Base-by-base conservation (phyloP, 805 yeast species). In the Priceomyces haplophilus region DNA sequence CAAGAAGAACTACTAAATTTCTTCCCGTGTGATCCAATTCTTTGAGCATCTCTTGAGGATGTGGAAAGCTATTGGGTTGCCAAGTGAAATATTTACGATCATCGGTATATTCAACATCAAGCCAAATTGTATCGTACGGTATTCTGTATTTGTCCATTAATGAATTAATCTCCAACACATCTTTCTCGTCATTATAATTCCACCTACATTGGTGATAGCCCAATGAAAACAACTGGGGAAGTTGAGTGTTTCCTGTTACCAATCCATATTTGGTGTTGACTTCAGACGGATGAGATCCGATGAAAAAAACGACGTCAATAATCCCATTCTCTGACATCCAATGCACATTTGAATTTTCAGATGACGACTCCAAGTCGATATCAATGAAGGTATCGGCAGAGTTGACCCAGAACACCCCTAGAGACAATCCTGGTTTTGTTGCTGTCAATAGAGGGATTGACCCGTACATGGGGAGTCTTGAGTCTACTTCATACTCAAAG, bases 171-270 rank as follows among this genome's bases (percentile, higher is more conserved):
- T 73, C 79, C n/a, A 88, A 62, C 1, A 93, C 91, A 62, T 93
- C 99, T 8, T 73, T 73, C 56, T 87, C 90, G 53, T 85, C 90
- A 58, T 88, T 87, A 65, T 93, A 93, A 61, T 93, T 93, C 99
- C 99, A 93, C 56, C 98, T 77, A 58, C 97, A 91, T 64, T 93
- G 99, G 58, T 93, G 98, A 58, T 93, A 88, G 0, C 96, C 98
- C 11, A 89, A 61, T 0, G 96, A 72, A 54, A 89, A 85, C 34
- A 82, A 49, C 49, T 80, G 85, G 1, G 99, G 99, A 8, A 93
- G 63, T 6, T 72, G 61, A 0, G 89, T 73, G 44, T 66, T 76
- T 0, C 99, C 99, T 0, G 95, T 83, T 13, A 93, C 61, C 2
- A 59, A 51, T 1, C 88, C 83, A 59, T 85, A 91, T 25, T 80